Evolutionary conservation across 148 eudicot genomes (phyloP).

Genomic region (Cornus suecica): DNA sequence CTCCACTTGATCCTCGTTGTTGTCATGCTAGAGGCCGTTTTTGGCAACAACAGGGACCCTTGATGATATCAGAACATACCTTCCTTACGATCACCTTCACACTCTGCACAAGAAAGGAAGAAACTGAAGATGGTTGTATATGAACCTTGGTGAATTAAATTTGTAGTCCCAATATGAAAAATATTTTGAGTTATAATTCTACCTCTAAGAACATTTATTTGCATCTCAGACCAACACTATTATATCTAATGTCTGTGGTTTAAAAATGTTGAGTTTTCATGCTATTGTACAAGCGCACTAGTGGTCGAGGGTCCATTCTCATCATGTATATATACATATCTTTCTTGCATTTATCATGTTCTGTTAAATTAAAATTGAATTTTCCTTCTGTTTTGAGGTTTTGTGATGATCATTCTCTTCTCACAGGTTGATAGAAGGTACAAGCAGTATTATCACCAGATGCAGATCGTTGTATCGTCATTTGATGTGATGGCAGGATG

Average conservation of each 20-base stretch:
- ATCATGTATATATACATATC: neutral
- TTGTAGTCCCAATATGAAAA: neutral
- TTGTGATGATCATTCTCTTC: neutral
- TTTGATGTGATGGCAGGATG: constrained; percentile 36
- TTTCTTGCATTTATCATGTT: neutral
- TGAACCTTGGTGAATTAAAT: neutral
- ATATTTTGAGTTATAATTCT: neutral
- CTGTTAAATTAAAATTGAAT: neutral
- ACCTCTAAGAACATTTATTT: neutral
- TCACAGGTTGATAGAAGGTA: constrained; percentile 41
- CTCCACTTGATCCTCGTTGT: no score
- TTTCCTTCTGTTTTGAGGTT: neutral
- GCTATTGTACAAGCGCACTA: neutral
- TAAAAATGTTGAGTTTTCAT: neutral
- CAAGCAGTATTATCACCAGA: constrained; percentile 45
- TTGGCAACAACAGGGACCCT: neutral
- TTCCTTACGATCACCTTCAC: neutral
- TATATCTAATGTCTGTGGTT: neutral
- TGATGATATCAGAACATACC: neutral
- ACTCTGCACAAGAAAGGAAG: neutral
- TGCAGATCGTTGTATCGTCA: constrained; percentile 36
- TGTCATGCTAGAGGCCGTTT: neutral
- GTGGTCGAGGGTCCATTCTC: neutral
- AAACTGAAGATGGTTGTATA: neutral
- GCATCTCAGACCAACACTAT: neutral